Base-by-base conservation (phyloP, 352 stramenopile genomes). In the Phytophthora pluvialis region DNA sequence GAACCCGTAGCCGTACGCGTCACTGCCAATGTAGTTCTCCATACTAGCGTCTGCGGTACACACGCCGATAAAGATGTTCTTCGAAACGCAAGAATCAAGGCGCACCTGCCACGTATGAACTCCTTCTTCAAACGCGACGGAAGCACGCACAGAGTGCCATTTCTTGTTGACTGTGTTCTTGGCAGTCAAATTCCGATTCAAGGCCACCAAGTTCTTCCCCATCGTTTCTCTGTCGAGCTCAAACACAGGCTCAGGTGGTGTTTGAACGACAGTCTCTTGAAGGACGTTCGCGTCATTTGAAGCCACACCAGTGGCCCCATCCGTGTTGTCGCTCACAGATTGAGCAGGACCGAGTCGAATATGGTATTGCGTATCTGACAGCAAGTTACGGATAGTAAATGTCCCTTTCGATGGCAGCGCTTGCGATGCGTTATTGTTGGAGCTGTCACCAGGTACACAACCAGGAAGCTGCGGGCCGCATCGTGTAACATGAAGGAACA, bases 31-130 rank as follows among this genome's bases (percentile, higher is more conserved):
- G 59, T 98, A 98, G 61, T 97, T 97, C 16, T 96, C 86, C 33
- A 97, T 71, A 12, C 62, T 84, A 5, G 83, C 86, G 8, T 95
- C 73, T 3, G 57, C 67, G 0, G 80, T 91, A 32, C 82, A 88
- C 10, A 97, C 76, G 2, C 91, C 91, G 21, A 98, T 91, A 55
- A 98, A 98, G 25, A 97, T 95, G 57, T 98, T 98, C 60, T 98
- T 97, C 7, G 83, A 95, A 25, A 95, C 81, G 44, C 89, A 97
- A 44, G 79, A 81, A 57, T 97, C 88, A 35, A 98, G 84, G 36
- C 82, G 77, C 28, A 98, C 90, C 26, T 94, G 84, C 91, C 91
- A 98, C 33, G 80, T 55, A 55, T 97, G 91, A n/a, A 94, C 52
- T 3, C 91, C 91, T 38, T 84, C 76, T 10, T 83, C 81, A 70